Conservation (phyloP, 148 eudicot species). For the Persicaria maculosa region DNA sequence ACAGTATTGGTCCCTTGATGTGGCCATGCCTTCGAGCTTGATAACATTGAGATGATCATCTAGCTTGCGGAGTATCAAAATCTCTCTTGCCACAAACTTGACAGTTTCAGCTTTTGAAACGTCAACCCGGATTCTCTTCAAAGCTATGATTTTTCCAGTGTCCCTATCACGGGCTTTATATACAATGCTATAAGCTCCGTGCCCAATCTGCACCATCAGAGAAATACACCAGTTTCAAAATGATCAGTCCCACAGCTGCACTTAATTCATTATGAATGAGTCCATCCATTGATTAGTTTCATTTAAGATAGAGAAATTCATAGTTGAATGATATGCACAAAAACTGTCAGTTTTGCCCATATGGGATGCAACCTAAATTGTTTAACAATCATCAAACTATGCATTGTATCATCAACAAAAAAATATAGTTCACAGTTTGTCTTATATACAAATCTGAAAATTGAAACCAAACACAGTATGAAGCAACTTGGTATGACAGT, state of each 20-base stretch:
- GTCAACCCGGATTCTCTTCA: constrained; percentile 10
- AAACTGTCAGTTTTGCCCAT: not conserved
- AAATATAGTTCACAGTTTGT: not conserved
- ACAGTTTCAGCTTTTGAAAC: constrained; percentile 6
- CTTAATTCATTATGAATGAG: not conserved
- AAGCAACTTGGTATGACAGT: not conserved
- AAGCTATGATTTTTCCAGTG: constrained; percentile 11
- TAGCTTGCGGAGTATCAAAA: constrained; percentile 1
- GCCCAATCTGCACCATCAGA: constrained; percentile 14
- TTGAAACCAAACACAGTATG: not conserved
- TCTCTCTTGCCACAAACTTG: constrained; percentile 14
- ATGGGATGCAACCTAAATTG: not conserved
- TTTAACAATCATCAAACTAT: not conserved
- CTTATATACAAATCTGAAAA: not conserved
- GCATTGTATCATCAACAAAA: not conserved
- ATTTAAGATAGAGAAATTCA: not conserved
- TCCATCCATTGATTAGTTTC: not conserved
- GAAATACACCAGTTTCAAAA: not conserved
- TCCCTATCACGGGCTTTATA: constrained; percentile 10
- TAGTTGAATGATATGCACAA: not conserved
- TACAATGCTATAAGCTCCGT: constrained; percentile 11
- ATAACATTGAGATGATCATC: constrained; percentile 14
- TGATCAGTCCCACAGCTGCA: not conserved
- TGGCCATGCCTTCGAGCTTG: constrained; percentile 7
- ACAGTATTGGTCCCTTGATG: constrained; percentile 2